Conservation (phyloP, 2,329 filamentous ascomycete genomes). For the Macrophomina phaseolina region DNA sequence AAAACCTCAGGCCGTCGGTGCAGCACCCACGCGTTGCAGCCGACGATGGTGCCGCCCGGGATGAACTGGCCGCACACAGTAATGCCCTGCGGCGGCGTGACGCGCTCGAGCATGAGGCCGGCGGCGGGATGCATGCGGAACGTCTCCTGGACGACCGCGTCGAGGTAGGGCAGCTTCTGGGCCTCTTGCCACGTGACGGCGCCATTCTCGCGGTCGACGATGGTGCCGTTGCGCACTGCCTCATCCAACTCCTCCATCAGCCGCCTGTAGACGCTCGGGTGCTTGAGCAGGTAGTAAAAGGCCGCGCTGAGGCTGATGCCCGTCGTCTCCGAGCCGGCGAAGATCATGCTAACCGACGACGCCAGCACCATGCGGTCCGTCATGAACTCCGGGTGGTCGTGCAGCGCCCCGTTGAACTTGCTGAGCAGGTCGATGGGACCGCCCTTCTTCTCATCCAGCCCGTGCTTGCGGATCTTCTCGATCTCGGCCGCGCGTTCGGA, state of each 20-base stretch:
- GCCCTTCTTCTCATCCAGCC: conserved; percentile 34
- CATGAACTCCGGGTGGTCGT: conserved; percentile 74
- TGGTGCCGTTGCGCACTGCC: conserved; percentile 58
- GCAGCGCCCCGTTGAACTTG: conserved; percentile 73
- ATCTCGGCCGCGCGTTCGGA: conserved; percentile 65
- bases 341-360: conserved; percentile 72
- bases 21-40: conserved; percentile 76
- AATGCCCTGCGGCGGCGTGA: conserved; percentile 69
- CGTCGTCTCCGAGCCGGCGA: conserved; percentile 80
- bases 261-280: conserved; percentile 60
- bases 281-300: conserved; percentile 75
- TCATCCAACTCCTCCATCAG: conserved; percentile 68
- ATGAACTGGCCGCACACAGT: conserved; percentile 68
- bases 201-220: conserved; percentile 53
- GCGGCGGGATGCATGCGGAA: conserved; percentile 78
- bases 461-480: conserved; percentile 53
- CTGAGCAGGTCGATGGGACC: conserved; percentile 66
- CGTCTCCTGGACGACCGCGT: conserved; percentile 78
- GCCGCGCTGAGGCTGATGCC: conserved; percentile 74
- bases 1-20: conserved; percentile 72
- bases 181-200: conserved; percentile 73
- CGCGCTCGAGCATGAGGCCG: conserved; percentile 73
- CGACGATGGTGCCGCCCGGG: conserved; percentile 74
- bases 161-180: conserved; percentile 75
- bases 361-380: conserved; percentile 71